phyloP scores from a whole-genome alignment of 768 basidiomycete species.

The Mycena venus region DNA sequence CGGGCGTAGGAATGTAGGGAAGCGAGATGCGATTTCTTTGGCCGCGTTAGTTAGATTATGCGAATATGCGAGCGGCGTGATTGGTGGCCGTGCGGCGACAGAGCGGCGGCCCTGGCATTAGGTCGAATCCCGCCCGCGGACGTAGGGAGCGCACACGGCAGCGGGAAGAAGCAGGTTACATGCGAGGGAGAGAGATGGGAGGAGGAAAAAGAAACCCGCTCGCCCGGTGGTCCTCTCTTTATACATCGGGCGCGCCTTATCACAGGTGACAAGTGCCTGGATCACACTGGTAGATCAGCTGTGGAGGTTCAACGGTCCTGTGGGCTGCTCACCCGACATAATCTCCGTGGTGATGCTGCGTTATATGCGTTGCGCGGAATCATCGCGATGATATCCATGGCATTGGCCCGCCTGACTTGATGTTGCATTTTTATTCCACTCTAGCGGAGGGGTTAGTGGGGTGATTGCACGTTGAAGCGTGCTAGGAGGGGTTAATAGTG shows the following conservation, averaged over 20 bases:
- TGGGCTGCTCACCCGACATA: slow-evolving; percentile 30
- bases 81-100: background rate
- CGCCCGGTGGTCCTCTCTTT: slow-evolving; percentile 2
- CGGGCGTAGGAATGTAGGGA: background rate
- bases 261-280: slow-evolving; percentile 27
- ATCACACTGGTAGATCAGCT: slow-evolving; percentile 36
- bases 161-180: background rate
- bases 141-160: background rate
- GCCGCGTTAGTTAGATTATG: background rate
- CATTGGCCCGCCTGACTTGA: slow-evolving; percentile 24
- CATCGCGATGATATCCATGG: slow-evolving; percentile 27
- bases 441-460: slow-evolving; percentile 14
- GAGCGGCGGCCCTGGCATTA: background rate
- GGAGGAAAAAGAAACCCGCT: slow-evolving; percentile 17
- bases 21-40: background rate
- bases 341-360: slow-evolving; percentile 24
- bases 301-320: background rate
- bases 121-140: background rate
- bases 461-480: slow-evolving; percentile 1
- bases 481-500: background rate
- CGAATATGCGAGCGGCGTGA: background rate
- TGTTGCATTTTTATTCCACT: slow-evolving; percentile 2
- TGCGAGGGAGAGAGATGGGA: background rate
- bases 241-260: slow-evolving; percentile 27
- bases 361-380: slow-evolving; percentile 1